Evolutionary conservation across 208 protist genomes (phyloP).

Genomic region (Jaenimonas drosophilae): DNA sequence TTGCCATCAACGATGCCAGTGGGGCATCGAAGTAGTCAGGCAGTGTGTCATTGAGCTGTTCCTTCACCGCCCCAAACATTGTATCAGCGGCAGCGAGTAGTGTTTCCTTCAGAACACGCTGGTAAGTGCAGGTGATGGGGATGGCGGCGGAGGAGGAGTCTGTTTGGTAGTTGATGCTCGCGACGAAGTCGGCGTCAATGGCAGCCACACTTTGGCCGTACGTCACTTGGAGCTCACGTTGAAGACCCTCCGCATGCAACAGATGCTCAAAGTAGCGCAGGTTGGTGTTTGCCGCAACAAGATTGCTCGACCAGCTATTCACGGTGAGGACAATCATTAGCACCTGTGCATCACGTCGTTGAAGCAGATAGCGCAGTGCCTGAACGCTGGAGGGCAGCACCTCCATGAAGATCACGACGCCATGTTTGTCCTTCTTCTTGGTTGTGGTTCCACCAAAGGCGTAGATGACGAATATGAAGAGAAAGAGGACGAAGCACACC

Average conservation of each 20-base stretch:
- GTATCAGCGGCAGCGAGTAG: background rate
- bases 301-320: constrained; percentile 23
- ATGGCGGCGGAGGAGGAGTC: background rate
- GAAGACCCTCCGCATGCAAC: constrained; percentile 29
- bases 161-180: constrained; percentile 1
- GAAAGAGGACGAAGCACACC: constrained; percentile 42
- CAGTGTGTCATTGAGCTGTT: constrained; percentile 6
- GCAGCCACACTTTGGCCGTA: constrained; percentile 23
- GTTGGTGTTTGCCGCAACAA: constrained; percentile 17
- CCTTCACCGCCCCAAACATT: background rate
- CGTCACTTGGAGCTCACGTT: constrained; percentile 31
- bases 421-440: constrained; percentile 10
- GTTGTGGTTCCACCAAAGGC: constrained; percentile 48
- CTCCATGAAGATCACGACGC: constrained; percentile 59
- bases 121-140: constrained; percentile 13
- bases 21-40: constrained; percentile 17
- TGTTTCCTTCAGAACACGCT: constrained; percentile 5
- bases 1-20: constrained; percentile 15
- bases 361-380: constrained; percentile 50
- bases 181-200: constrained; percentile 9
- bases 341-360: constrained; percentile 45
- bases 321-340: constrained; percentile 47
- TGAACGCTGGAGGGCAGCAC: constrained; percentile 38
- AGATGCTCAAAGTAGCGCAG: constrained; percentile 17
- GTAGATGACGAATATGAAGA: constrained; percentile 69